Conservation (phyloP, 1,284 basidiomycete species). For the Pascua sp. region DNA sequence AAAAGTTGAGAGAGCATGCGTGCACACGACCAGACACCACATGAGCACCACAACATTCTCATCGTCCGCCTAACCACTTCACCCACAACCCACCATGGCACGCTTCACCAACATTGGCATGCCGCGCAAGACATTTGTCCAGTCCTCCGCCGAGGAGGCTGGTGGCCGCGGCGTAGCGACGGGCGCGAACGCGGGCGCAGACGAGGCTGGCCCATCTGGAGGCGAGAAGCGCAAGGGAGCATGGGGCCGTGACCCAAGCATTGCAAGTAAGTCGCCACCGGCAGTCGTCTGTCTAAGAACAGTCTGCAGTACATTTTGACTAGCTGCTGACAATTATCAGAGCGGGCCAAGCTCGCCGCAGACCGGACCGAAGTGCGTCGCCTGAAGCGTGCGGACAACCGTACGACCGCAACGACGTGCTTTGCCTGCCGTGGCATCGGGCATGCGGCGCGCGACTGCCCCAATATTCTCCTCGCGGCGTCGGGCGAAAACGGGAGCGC, state of each 20-base stretch:
- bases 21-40: neutral
- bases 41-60: neutral
- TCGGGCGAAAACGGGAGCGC: constrained; percentile 16
- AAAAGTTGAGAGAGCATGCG: too few species aligned
- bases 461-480: constrained; percentile 52
- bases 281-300: neutral
- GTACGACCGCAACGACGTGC: constrained; percentile 64
- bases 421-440: constrained; percentile 84
- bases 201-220: constrained; percentile 24
- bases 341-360: constrained; percentile 23
- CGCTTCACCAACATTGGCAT: constrained; percentile 50
- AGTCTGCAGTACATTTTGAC: neutral
- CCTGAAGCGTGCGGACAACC: constrained; percentile 63
- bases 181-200: neutral
- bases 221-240: constrained; percentile 19
- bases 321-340: constrained; percentile 14
- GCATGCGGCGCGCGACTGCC: constrained; percentile 80
- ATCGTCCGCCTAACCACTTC: neutral
- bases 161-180: constrained; percentile 1
- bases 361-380: constrained; percentile 61
- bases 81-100: constrained; percentile 32
- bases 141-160: constrained; percentile 45
- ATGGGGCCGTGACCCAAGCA: constrained; percentile 42
- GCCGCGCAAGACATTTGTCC: constrained; percentile 43
- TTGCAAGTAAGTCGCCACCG: constrained; percentile 38